Percentiles rank a stretch among this genome's conserved stretches.
These are phyloP conservation scores for Cyclotella atomus DNA, from an alignment of 108 stramenopile genomes.

Conservation along the genomic window DNA sequence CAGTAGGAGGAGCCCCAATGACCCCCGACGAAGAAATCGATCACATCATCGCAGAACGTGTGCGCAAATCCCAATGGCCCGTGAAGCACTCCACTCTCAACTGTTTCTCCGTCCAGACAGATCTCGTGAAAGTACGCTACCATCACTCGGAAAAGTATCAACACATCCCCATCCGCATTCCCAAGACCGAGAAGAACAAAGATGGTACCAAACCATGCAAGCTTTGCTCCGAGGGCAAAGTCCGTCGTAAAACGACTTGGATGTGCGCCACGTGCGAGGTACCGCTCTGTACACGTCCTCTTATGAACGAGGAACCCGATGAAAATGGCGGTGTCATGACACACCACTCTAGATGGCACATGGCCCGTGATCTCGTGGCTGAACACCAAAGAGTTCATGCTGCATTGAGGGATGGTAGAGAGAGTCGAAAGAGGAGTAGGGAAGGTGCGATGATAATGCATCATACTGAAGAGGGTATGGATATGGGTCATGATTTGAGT, in stretches of 20 bases:
- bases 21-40: constrained; percentile 36
- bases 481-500: not conserved
- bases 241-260: constrained; percentile 44
- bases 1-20: not conserved
- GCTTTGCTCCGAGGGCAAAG: constrained; percentile 27
- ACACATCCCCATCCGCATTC: constrained; percentile 26
- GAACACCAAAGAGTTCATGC: constrained; percentile 26
- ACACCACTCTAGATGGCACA: constrained; percentile 39
- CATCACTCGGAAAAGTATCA: constrained; percentile 23
- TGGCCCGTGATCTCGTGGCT: constrained; percentile 14
- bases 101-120: constrained; percentile 22
- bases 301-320: constrained; percentile 18
- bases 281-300: constrained; percentile 28
- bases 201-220: constrained; percentile 37
- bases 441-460: not conserved
- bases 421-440: constrained; percentile 18
- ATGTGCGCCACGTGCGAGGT: constrained; percentile 46
- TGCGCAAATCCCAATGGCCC: constrained; percentile 23
- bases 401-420: constrained; percentile 32
- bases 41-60: constrained; percentile 9
- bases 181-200: constrained; percentile 31
- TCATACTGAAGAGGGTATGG: not conserved
- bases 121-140: constrained; percentile 30
- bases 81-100: constrained; percentile 25
- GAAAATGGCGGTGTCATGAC: not conserved